Conservation (phyloP, 495 filamentous ascomycete genomes). For the Aspergillus nanangensis region DNA sequence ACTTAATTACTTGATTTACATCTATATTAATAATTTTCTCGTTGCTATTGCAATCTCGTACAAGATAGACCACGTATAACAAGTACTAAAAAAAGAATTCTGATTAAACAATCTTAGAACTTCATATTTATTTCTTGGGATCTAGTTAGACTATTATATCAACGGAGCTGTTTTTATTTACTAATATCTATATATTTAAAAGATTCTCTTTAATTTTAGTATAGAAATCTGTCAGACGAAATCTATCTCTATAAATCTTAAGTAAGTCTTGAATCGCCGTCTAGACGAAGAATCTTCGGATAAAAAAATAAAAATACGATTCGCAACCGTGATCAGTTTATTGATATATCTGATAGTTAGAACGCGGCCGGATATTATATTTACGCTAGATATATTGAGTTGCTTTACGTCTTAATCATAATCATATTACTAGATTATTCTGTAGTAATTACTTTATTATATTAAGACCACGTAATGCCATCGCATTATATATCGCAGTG, state of each 20-base stretch:
- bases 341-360: conserved; percentile 1
- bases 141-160: neutral
- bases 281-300: neutral
- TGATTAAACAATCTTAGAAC: neutral
- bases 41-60: neutral
- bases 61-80: neutral
- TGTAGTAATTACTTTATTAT: neutral
- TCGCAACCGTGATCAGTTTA: neutral
- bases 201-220: neutral
- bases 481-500: neutral
- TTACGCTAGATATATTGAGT: neutral
- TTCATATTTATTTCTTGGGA: neutral
- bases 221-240: neutral
- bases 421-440: neutral
- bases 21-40: conserved; percentile 1
- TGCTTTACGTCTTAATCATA: neutral
- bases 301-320: neutral
- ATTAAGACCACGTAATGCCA: neutral
- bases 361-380: conserved; percentile 1
- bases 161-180: neutral
- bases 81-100: neutral
- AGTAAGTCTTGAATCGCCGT: neutral
- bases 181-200: neutral
- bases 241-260: neutral
- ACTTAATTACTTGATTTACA: neutral